Evolutionary conservation across 1,284 basidiomycete genomes (phyloP), one percentile per base, ranked within the genome.

Genomic region (Tilletia caries): DNA sequence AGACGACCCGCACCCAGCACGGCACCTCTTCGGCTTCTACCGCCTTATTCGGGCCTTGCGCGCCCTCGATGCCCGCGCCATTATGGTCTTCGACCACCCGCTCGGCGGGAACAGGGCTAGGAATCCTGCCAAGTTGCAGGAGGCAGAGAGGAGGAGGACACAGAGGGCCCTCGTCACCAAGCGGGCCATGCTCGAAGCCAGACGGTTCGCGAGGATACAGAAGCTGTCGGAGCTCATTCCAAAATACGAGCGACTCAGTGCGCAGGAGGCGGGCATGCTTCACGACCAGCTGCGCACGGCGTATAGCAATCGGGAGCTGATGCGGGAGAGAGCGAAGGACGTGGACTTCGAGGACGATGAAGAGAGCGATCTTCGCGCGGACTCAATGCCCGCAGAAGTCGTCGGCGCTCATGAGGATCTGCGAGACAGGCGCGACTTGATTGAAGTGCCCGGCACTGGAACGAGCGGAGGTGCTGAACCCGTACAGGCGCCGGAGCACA

Each of bases 61-160:
- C 8, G 70, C 73, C 25, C 44, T 74, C 64, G 69, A 70, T 33
- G 68, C 95, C 18, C 44, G 70, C 3, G 76, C 79, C 1, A 70
- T 80, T 44, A 77, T 80, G 75, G 73, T 80, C 13, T 80, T 80
- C 46, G 79, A 80, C 66, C 73, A 79, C 32, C 75, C 76, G 1
- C 71, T 72, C 25, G 73, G 58, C 2, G 58, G 58, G 18, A 37
- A 27, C 1, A 25, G 58, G 15, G 58, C 58, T 1, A 33, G 58
- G 32, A 62, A 62, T 29, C 58, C 58, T 4, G 58, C 58, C 58
- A 62, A 62, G 32, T 5, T 62, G 58, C 58, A 34, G 1, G 58
- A 62, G 58, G 58, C 58, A 18, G 58, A 62, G 20, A 33, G 58
- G 15, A 64, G 75, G 32, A 73, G 65, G 41, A 71, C 73, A 18